phyloP scores from a whole-genome alignment of 2,329 filamentous ascomycete species.

The Sporothrix pseudoabietina region DNA sequence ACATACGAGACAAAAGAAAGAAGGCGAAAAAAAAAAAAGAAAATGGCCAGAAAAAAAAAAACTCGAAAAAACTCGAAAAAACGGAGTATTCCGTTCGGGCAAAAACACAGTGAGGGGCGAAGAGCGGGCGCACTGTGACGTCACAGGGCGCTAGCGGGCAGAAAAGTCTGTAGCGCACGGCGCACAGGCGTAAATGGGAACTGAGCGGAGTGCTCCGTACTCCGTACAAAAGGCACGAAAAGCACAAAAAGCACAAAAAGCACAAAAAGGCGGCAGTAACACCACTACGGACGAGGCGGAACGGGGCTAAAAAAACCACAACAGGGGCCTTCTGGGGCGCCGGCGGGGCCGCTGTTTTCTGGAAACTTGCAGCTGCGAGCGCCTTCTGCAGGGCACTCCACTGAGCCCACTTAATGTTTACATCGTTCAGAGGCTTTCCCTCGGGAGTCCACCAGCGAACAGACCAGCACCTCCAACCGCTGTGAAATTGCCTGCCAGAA shows the following conservation, averaged over 20 bases:
- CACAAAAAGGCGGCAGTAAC: background rate
- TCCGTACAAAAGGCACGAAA: too few species aligned
- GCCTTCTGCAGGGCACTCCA: background rate
- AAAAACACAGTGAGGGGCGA: background rate
- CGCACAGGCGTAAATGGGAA: background rate
- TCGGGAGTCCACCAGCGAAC: background rate
- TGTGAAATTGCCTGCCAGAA: background rate
- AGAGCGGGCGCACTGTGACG: slow-evolving; percentile 10
- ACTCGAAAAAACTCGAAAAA: background rate
- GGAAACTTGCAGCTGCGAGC: background rate
- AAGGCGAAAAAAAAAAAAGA: background rate
- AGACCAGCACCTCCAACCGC: background rate
- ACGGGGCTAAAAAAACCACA: background rate
- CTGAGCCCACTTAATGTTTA: background rate
- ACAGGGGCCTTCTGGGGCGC: background rate
- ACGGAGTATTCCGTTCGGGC: background rate
- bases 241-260: too few species aligned
- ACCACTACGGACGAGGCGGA: background rate
- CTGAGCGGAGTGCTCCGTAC: too few species aligned
- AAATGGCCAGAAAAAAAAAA: background rate
- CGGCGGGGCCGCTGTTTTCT: background rate
- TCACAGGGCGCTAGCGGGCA: background rate
- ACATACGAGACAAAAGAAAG: background rate
- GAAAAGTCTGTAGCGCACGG: slow-evolving; percentile 7
- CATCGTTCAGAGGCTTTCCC: background rate